Evolutionary conservation across 805 yeast genomes (phyloP).

Genomic region (Candida insectorum): DNA sequence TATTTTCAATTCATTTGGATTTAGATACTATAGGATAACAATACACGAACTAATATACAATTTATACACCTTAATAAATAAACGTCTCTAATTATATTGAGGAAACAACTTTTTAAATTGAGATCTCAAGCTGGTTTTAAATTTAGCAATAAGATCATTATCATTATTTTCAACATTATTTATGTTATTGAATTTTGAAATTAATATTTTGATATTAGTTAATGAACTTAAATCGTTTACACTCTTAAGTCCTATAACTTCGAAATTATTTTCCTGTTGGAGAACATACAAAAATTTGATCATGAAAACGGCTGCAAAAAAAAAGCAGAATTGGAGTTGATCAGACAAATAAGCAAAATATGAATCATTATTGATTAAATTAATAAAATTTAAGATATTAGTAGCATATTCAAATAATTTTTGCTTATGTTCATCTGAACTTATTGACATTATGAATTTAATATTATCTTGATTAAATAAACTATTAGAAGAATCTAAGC

Average conservation of each 20-base stretch:
- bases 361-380: constrained; percentile 43
- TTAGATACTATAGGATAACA: too few relatives aligned
- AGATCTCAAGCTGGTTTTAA: constrained; percentile 20
- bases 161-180: constrained; percentile 23
- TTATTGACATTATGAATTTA: constrained; percentile 18
- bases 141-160: constrained; percentile 28
- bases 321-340: constrained; percentile 57
- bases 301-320: constrained; percentile 38
- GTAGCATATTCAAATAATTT: constrained; percentile 41
- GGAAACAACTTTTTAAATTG: constrained; percentile 10
- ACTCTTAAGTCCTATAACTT: constrained; percentile 3
- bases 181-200: constrained; percentile 27
- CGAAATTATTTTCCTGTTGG: constrained; percentile 5
- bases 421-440: constrained; percentile 24
- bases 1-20: too few relatives aligned
- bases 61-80: too few relatives aligned
- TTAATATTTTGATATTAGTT: constrained; percentile 16
- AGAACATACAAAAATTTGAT: constrained; percentile 21
- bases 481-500: constrained; percentile 2
- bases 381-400: constrained; percentile 39
- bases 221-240: constrained; percentile 10
- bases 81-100: constrained; percentile 4
- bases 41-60: too few relatives aligned
- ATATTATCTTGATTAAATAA: constrained; percentile 20
- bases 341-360: constrained; percentile 71